phyloP scores from a whole-genome alignment of 75 land plant species.

The Chamaecyparis obtusa region DNA sequence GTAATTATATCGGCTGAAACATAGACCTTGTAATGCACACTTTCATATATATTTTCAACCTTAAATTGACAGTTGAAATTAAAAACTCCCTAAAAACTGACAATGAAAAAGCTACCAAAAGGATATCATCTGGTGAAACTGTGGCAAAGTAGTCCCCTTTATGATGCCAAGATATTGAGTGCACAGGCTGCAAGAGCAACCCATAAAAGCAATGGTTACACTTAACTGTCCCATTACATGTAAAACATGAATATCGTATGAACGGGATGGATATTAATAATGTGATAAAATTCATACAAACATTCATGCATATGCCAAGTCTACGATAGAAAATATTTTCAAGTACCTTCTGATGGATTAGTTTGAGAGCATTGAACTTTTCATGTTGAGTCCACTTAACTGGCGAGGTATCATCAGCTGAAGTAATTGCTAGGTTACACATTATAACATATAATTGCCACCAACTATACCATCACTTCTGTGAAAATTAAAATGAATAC shows the following conservation, averaged over 20 bases:
- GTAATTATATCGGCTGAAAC: not conserved
- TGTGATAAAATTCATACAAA: not conserved
- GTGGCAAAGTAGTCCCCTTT: conserved; percentile 95
- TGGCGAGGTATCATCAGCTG: conserved; percentile 31
- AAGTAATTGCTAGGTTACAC: conserved; percentile 7
- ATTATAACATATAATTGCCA: not conserved
- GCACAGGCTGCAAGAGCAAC: conserved; percentile 55
- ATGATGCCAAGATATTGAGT: conserved; percentile 85
- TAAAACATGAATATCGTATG: not conserved
- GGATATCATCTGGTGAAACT: conserved; percentile 97
- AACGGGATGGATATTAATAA: conserved; percentile 3
- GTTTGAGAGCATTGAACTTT: conserved; percentile 57
- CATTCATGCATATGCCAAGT: not conserved
- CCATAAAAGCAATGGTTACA: not conserved
- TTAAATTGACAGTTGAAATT: not conserved
- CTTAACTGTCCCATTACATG: not conserved
- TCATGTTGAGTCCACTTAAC: conserved; percentile 72
- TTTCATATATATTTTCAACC: not conserved
- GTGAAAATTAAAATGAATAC: too few relatives aligned
- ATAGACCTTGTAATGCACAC: not conserved
- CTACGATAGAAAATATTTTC: not conserved
- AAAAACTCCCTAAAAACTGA: not conserved
- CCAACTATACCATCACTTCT: not conserved
- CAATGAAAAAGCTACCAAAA: conserved; percentile 17
- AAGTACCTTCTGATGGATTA: conserved; percentile 72